phyloP scores from a whole-genome alignment of 495 filamentous ascomycete species.

The Immersiella caudata region DNA sequence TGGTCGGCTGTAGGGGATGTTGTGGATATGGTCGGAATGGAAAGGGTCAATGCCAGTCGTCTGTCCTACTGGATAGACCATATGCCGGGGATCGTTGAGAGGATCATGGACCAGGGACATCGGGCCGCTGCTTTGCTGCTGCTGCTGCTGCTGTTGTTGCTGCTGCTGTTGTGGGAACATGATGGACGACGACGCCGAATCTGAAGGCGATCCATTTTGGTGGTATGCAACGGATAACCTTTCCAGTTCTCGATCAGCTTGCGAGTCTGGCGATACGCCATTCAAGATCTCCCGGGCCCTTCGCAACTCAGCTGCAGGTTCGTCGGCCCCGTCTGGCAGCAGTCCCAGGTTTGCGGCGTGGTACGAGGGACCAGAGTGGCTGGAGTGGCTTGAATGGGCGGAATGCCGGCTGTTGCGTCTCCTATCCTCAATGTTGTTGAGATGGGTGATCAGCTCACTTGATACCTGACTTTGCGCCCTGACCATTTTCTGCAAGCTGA shows the following conservation, averaged over 20 bases:
- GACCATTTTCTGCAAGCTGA: conserved; percentile 86
- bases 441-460: conserved; percentile 53
- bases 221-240: conserved; percentile 71
- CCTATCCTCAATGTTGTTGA: conserved; percentile 51
- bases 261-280: conserved; percentile 75
- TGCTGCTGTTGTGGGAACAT: conserved; percentile 37
- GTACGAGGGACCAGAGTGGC: conserved; percentile 38
- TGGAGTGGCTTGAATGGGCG: conserved; percentile 45
- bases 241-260: conserved; percentile 78
- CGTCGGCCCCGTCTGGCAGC: conserved; percentile 57
- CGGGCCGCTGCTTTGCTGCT: conserved; percentile 25
- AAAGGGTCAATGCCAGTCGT: conserved; percentile 92
- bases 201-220: conserved; percentile 56
- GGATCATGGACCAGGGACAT: conserved; percentile 49
- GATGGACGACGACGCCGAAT: conserved; percentile 50
- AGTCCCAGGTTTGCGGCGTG: conserved; percentile 36
- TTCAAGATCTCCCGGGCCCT: conserved; percentile 87
- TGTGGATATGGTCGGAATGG: conserved; percentile 90
- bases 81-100: conserved; percentile 70
- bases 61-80: conserved; percentile 88
- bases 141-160: not conserved
- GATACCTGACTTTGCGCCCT: conserved; percentile 66
- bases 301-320: conserved; percentile 79
- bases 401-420: conserved; percentile 47
- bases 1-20: conserved; percentile 77